Base-by-base conservation (phyloP, 495 filamentous ascomycete species). In the Neurospora hispaniola region DNA sequence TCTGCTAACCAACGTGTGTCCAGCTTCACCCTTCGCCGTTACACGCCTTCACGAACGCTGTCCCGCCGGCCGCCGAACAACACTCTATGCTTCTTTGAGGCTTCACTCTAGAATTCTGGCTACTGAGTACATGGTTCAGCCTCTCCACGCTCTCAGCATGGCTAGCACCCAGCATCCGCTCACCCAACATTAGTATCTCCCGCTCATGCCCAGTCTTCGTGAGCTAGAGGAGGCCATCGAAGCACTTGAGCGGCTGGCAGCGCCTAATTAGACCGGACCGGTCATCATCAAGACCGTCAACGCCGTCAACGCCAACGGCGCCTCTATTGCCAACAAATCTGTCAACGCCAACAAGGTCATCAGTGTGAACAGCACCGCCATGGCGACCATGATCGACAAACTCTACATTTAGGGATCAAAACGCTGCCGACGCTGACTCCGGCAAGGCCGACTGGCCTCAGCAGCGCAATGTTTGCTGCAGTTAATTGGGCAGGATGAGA, bases 41-140 rank as follows among this genome's bases (percentile, higher is more conserved):
- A 23, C 44, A 48, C 44, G 44, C 20, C n/a, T n/a, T 23, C 3
- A 23, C 7, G 2, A 10, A 46, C 18, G n/a, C 7, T 46, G 8
- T 46, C 44, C 18, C 18, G 44, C 18, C 7, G n/a, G 18, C 44
- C n/a, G n/a, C n/a, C 10, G 9, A 48, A 48, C 5, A 48, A 48
- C 20, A 48, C 86, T 96, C 10, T 90, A 94, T 78, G 85, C 84
- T 38, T 73, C 80, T 20, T 84, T 94, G 40, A 89, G 92, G 27
- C 88, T 96, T 73, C 83, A 91, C 69, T 82, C 85, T 43, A 89
- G 88, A 40, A 88, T 87, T 40, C 86, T 89, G 38, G 85, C 88
- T 18, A 75, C 82, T 20, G 92, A 93, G 71, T 94, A 92, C 76
- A 89, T 91, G 79, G 84, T 86, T 42, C 78, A 80, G 77, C 80